These are phyloP conservation scores for Blastosporella zonata DNA, from an alignment of 1,284 basidiomycete species.

Conservation along the genomic window DNA sequence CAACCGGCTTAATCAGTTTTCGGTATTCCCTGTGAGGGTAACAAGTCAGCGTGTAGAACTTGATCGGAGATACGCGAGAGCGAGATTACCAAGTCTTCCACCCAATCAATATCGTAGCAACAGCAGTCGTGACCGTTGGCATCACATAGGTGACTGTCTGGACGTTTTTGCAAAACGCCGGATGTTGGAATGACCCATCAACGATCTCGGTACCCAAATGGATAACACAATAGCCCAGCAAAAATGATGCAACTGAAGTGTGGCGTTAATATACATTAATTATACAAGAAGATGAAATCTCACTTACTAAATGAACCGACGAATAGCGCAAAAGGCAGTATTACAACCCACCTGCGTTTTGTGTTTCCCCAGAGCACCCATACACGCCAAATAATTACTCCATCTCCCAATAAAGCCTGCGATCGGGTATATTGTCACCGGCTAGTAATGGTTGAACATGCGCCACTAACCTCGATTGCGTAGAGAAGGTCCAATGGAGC, in stretches of 20 bases:
- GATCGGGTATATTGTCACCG: not conserved
- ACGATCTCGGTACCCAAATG: constrained; percentile 8
- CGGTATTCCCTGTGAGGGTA: constrained; percentile 1
- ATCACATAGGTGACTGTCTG: constrained; percentile 6
- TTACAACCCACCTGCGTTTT: not conserved
- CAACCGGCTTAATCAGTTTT: not conserved
- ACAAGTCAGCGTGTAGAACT: not conserved
- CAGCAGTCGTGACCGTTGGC: constrained; percentile 5
- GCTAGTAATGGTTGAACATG: not conserved
- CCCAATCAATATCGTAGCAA: constrained; percentile 4
- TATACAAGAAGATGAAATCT: not conserved
- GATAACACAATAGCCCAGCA: constrained; percentile 10
- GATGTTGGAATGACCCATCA: constrained; percentile 10
- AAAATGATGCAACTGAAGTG: not conserved
- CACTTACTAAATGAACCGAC: constrained; percentile 1
- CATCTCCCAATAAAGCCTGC: not conserved
- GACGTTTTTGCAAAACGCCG: constrained; percentile 15
- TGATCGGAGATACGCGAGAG: not conserved
- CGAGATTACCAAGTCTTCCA: constrained; percentile 4
- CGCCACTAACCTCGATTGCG: not conserved
- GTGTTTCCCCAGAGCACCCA: constrained; percentile 4
- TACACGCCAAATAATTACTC: not conserved
- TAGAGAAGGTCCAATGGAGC: constrained; percentile 3
- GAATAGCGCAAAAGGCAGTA: constrained; percentile 2
- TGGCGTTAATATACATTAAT: not conserved